Evolutionary conservation across 495 filamentous ascomycete genomes (phyloP), one percentile per base, ranked within the genome.

Genomic region (Aspergillus bertholletiae): DNA sequence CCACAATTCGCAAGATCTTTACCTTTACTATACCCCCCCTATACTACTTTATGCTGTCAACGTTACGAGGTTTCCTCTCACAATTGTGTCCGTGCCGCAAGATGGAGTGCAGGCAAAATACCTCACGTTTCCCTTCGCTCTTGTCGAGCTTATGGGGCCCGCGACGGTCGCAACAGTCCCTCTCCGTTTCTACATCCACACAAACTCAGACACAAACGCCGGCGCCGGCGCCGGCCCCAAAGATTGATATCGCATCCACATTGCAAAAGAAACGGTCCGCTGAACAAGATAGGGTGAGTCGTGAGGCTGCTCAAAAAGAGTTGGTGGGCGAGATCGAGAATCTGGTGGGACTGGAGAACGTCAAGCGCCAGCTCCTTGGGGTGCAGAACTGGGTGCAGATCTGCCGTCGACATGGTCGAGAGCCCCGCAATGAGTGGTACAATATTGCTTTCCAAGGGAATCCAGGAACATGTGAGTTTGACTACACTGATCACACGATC

Each of bases 341-440:
- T 13, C 55, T 62, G 1, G 55, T 62, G 4, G 55, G 59, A 6
- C 39, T 52, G 4, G 59, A 62, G 13, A 58, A 58, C 22, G 59
- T 62, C 20, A 62, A 62, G 20, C 52, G 59, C 13, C 55, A 62
- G 44, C 24, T 62, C 24, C 43, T 46, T 2, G 59, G 55, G 1
- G 56, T 62, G 17, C 59, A 62, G 39, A 62, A 34, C 18, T 62
- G 56, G 53, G 56, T 62, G 17, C 52, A 62, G 48, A 58, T 62
- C 20, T 62, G 59, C 26, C 59, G 59, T 27, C 59, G 59, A 2
- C 59, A 62, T 50, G 59, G 59, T 1, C 55, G 56, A 9, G 59
- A 62, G 23, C 59, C 59, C n/a, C 45, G 56, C 43, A 49, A 44
- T 8, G 59, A 62, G 37, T 56, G 60, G 56, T 63, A 59, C 39